Evolutionary conservation across 2,329 filamentous ascomycete genomes (phyloP), one percentile per base, ranked within the genome.

Genomic region (Chaetothyriales sp.): DNA sequence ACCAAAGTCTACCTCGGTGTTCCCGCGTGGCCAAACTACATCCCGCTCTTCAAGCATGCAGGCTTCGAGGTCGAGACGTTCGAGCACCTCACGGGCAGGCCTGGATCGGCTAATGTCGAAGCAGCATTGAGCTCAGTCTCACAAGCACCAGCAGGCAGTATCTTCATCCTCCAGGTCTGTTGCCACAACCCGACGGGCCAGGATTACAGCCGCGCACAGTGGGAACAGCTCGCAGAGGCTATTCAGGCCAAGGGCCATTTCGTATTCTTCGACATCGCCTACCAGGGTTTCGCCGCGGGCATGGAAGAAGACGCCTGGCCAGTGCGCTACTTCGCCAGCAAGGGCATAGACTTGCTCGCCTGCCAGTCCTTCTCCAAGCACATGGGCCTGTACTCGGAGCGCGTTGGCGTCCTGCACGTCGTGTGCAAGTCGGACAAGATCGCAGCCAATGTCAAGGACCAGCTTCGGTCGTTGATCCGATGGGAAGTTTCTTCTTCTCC

Each of bases 121-220:
- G 67, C 66, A 68, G 70, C 84, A 67, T 93, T 90, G 59, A 83
- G 83, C 64, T 86, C 84, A 18, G 80, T 96, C 45, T 87, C 95
- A 69, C 84, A 89, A 58, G 81, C 84, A 51, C 88, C 88, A 2
- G 80, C 84, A 10, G 80, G 87, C 51, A 80, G 80, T 59, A 89
- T 86, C 66, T 80, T 95, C 64, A 81, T 96, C 63, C 77, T 95
- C 39, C 90, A 95, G 69, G 86, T 87, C 53, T 98, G 92, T 65
- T 90, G 90, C 22, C 90, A 96, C 75, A 98, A 98, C 73, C 90
- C 90, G 28, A 98, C 90, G 1, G 90, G 90, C 53, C 86, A 96
- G 55, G 90, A 96, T 69, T 88, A 87, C 9, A 93, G 84, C 47
- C 75, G 83, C 60, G 85, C 89, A 51, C 90, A 98, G 71, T 98